Percentiles rank a stretch among this genome's conserved stretches.
These are phyloP conservation scores for Akanthomyces uredinophilus DNA, from an alignment of 2,329 filamentous ascomycete species.

Conservation along the genomic window DNA sequence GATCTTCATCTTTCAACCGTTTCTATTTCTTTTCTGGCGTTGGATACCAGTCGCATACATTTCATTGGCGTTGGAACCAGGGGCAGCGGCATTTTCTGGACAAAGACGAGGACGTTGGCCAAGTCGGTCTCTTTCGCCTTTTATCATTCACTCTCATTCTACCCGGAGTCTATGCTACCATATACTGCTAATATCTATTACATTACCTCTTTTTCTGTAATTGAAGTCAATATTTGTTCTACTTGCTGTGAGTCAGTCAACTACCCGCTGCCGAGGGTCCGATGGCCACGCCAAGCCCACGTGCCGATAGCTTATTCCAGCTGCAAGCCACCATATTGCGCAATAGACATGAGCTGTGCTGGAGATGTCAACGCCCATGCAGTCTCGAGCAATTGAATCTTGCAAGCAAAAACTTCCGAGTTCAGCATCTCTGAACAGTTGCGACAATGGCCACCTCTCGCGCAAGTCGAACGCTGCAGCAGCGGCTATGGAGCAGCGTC, in stretches of 20 bases:
- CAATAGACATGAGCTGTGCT: background rate
- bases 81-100: slow-evolving; percentile 2
- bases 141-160: background rate
- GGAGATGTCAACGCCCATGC: background rate
- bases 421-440: background rate
- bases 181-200: slow-evolving; percentile 7
- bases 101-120: background rate
- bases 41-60: slow-evolving; percentile 8
- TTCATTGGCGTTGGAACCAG: slow-evolving; percentile 3
- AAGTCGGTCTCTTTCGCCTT: background rate
- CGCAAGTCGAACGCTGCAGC: background rate
- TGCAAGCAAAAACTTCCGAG: background rate
- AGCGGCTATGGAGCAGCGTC: background rate
- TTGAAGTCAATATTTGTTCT: background rate
- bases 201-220: background rate
- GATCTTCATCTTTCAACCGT: background rate
- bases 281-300: slow-evolving; percentile 9
- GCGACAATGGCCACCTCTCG: background rate
- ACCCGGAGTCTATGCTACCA: background rate
- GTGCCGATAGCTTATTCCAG: background rate
- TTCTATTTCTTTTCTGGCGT: slow-evolving; percentile 1
- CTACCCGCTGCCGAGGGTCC: background rate
- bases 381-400: no score
- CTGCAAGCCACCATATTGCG: slow-evolving; percentile 5
- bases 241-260: background rate